Conservation (phyloP, 2,329 filamentous ascomycete genomes). For the Coniella vitis region DNA sequence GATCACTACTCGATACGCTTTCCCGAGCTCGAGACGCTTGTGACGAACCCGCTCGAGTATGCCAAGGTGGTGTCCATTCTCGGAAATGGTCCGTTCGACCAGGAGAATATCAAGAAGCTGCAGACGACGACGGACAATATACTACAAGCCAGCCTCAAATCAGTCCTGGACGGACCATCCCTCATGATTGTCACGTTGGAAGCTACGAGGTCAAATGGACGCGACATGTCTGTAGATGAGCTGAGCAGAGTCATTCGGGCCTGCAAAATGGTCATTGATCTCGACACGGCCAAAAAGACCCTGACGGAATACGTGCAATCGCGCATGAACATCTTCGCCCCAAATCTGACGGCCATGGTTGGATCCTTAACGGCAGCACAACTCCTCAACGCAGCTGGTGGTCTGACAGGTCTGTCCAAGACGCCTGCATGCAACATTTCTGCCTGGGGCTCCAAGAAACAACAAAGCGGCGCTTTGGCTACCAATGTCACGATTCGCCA, state of each 20-base stretch:
- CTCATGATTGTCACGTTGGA: conserved; percentile 96
- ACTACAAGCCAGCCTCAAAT: conserved; percentile 66
- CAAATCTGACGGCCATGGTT: conserved; percentile 84
- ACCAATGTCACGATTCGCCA: conserved; percentile 88
- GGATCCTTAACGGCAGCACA: conserved; percentile 91
- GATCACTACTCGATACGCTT: conserved; percentile 94
- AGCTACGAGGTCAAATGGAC: conserved; percentile 81
- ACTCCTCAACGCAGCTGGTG: conserved; percentile 90
- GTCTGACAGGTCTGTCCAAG: conserved; percentile 80
- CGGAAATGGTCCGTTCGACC: conserved; percentile 82
- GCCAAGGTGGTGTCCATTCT: conserved; percentile 91
- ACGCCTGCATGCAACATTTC: conserved; percentile 90
- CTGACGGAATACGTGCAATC: conserved; percentile 94
- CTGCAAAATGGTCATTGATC: conserved; percentile 80
- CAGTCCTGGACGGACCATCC: conserved; percentile 79
- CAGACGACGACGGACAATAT: conserved; percentile 73
- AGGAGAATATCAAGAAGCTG: conserved; percentile 70
- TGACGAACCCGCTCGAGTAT: conserved; percentile 90
- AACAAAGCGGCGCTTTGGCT: conserved; percentile 70
- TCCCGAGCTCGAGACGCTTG: conserved; percentile 82
- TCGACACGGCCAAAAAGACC: conserved; percentile 79
- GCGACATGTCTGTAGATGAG: conserved; percentile 67
- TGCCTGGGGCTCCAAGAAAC: conserved; percentile 84
- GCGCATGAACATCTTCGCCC: conserved; percentile 92
- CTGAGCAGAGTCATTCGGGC: conserved; percentile 67